A percentile compares a stretch with the other conserved stretches of the same genome.
Evolutionary conservation across 192 early-diverging fungal genomes (phyloP).

Genomic region (Backusella westeae): DNA sequence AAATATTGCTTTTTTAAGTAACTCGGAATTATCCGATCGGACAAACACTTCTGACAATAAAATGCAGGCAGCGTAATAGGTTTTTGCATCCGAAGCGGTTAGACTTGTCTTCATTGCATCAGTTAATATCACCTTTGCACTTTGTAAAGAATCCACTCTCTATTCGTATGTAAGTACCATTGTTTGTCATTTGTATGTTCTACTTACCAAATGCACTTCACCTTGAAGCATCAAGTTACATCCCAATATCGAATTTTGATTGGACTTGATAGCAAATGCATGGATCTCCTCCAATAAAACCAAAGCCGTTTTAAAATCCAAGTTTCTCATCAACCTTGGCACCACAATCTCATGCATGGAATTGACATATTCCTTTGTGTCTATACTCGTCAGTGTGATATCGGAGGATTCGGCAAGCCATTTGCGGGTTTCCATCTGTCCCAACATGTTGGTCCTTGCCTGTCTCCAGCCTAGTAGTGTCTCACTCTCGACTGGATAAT

Average conservation of each 20-base stretch:
- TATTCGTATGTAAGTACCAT: background rate
- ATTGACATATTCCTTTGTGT: background rate
- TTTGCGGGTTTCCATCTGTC: background rate
- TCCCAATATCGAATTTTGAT: constrained; percentile 2
- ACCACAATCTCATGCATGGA: background rate
- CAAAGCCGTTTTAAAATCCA: background rate
- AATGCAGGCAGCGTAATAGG: background rate
- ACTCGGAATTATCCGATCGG: background rate
- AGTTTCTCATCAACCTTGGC: background rate
- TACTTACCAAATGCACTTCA: background rate
- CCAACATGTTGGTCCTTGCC: background rate
- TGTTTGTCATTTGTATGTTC: background rate
- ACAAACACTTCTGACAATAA: background rate
- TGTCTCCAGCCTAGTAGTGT: background rate
- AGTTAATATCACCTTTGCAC: background rate
- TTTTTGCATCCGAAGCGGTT: background rate
- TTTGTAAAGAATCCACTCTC: background rate
- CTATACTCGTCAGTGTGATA: background rate
- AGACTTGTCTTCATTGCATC: background rate
- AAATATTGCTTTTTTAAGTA: background rate
- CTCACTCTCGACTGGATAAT: constrained; percentile 6
- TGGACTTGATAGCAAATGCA: background rate
- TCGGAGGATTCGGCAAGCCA: background rate
- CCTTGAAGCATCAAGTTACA: constrained; percentile 8
- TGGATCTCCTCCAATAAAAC: background rate